Evolutionary conservation across 345 rosid species (phyloP).

Genomic region (Erysimum cheiranthoides): DNA sequence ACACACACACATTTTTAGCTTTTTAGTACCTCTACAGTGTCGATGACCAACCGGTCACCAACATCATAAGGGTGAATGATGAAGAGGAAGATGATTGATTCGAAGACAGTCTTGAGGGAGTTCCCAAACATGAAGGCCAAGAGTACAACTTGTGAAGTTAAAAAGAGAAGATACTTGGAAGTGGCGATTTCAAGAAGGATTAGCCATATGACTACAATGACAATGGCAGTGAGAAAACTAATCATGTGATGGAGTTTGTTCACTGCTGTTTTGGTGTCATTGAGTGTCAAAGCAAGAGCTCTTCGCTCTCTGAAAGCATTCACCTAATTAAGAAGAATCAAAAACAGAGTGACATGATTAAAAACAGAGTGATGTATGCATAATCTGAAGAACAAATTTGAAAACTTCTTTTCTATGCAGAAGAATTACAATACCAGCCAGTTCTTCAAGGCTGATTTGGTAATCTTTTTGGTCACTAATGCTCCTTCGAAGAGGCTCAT

Average conservation of each 20-base stretch:
- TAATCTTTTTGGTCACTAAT: conserved; percentile 56
- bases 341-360: conserved; percentile 32
- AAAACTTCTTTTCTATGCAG: not conserved
- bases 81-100: conserved; percentile 87
- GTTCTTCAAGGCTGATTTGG: conserved; percentile 65
- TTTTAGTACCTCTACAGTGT: conserved; percentile 64
- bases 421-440: conserved; percentile 83
- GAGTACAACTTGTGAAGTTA: conserved; percentile 84
- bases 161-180: conserved; percentile 59
- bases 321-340: conserved; percentile 54
- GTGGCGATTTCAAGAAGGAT: conserved; percentile 76
- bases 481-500: conserved; percentile 78
- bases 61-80: conserved; percentile 91
- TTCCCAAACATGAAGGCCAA: conserved; percentile 93
- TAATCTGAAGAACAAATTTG: not conserved
- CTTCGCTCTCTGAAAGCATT: conserved; percentile 87
- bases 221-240: conserved; percentile 51
- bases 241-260: conserved; percentile 81
- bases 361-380: conserved; percentile 29
- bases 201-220: conserved; percentile 68
- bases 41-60: conserved; percentile 83
- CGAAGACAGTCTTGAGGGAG: conserved; percentile 83
- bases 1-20: not conserved
- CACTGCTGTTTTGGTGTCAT: conserved; percentile 96
- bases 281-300: conserved; percentile 87